Base-by-base conservation (phyloP, 2,329 filamentous ascomycete genomes). In the Orbilia blumenaviensis region DNA sequence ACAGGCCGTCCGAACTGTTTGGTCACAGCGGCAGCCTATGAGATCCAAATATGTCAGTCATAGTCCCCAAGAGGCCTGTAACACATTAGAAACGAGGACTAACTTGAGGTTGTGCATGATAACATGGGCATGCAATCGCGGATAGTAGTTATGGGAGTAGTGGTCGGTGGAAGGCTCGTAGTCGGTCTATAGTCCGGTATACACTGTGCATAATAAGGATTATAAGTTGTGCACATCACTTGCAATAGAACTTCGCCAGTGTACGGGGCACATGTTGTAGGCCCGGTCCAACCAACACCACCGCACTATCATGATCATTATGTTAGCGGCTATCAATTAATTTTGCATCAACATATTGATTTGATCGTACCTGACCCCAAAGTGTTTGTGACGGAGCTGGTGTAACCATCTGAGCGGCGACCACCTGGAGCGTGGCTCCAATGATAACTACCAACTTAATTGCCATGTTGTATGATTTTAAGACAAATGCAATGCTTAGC, bases 151-250 rank as follows among this genome's bases (percentile, higher is more conserved):
- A 32, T 56, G 1, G 52, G 18, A 7, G 50, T 7, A 18, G 29
- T 29, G 8, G 50, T 23, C 3, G n/a, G n/a, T n/a, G n/a, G n/a
- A n/a, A n/a, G n/a, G n/a, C n/a, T n/a, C n/a, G 50, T 52, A 34
- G 46, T 50, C 23, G 46, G 46, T 16, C 21, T 36, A 6, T 21
- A 2, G 18, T 25, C 52, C 3, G 52, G 52, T 38, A 56, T 56
- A n/a, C 52, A 56, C 25, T 56, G 52, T 56, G 52, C 52, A 16
- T 56, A 56, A 14, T 56, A 56, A 25, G 52, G 52, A 16, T 56
- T 56, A 7, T 56, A 56, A 10, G 52, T 56, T 5, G 29, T 56
- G 52, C 52, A 56, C 18, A 5, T 56, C 25, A 56, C n/a, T 5
- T 21, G 52, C 29, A n/a, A 32, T 56, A 38, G n/a, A n/a, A n/a